Percentiles rank a stretch among this genome's conserved stretches.
These are phyloP conservation scores for Xylaria multiplex DNA, from an alignment of 2,329 filamentous ascomycete genomes.

Conservation along the genomic window DNA sequence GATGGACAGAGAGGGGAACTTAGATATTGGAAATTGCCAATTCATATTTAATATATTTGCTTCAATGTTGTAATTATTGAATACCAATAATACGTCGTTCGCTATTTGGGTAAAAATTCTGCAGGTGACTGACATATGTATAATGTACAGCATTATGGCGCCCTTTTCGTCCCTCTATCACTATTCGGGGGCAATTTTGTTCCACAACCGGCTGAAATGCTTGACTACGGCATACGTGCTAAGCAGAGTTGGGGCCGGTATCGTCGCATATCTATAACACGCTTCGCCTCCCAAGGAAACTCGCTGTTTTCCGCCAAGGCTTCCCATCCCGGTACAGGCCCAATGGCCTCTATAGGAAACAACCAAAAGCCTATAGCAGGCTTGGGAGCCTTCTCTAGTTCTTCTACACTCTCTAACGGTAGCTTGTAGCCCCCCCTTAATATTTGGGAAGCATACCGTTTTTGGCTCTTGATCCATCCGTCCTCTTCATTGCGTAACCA, in stretches of 20 bases:
- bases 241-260: slow-evolving; percentile 28
- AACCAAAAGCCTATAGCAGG: slow-evolving; percentile 33
- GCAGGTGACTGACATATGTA: too few species aligned
- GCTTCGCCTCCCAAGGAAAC: slow-evolving; percentile 7
- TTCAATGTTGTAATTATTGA: too few species aligned
- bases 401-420: slow-evolving; percentile 27
- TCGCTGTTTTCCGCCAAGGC: neutral
- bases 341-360: slow-evolving; percentile 33
- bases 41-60: too few species aligned
- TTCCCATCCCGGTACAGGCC: slow-evolving; percentile 4
- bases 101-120: too few species aligned
- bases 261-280: slow-evolving; percentile 26
- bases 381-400: slow-evolving; percentile 20
- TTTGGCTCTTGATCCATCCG: neutral
- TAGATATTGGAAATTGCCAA: too few species aligned
- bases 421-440: slow-evolving; percentile 8
- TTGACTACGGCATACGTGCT: slow-evolving; percentile 7
- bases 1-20: too few species aligned
- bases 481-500: slow-evolving; percentile 22
- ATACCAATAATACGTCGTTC: too few species aligned
- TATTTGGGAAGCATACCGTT: slow-evolving; percentile 2
- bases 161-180: too few species aligned
- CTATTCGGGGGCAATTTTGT: too few species aligned
- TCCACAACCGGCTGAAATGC: too few species aligned
- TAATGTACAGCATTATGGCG: too few species aligned